Evolutionary conservation across 1,284 basidiomycete genomes (phyloP).

Genomic region (Uromyces viciae-fabae): DNA sequence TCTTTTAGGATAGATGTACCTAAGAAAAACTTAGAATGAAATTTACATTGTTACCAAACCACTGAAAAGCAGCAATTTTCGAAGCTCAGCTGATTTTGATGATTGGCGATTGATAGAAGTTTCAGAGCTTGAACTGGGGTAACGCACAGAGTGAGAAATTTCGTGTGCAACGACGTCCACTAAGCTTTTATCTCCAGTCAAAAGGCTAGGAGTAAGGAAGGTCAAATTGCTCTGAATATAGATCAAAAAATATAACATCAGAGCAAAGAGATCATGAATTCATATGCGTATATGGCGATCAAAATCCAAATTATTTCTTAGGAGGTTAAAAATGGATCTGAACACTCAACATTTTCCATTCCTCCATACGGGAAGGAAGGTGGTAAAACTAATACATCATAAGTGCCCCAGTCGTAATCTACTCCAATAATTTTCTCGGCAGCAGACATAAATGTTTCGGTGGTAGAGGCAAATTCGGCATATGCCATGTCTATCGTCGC

Average conservation of each 20-base stretch:
- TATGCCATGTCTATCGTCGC: conserved; percentile 72
- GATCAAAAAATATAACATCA: conserved; percentile 79
- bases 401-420: conserved; percentile 80
- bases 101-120: neutral
- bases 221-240: conserved; percentile 46
- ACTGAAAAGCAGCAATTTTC: conserved; percentile 61
- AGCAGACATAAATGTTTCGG: conserved; percentile 68
- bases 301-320: too few species aligned
- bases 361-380: conserved; percentile 76
- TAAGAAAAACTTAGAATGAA: neutral
- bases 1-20: conserved; percentile 49
- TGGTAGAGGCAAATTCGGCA: conserved; percentile 84
- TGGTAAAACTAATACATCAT: conserved; percentile 86
- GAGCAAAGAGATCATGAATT: conserved; percentile 49
- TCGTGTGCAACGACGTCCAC: conserved; percentile 77
- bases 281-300: too few species aligned
- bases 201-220: conserved; percentile 61
- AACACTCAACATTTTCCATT: conserved; percentile 53
- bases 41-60: conserved; percentile 77
- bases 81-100: conserved; percentile 46
- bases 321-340: too few species aligned
- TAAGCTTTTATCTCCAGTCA: conserved; percentile 76
- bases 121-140: conserved; percentile 7
- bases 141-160: conserved; percentile 43
- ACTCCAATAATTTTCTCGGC: conserved; percentile 69